phyloP scores from a whole-genome alignment of 345 rosid genomes.

The Theobroma cacao region DNA sequence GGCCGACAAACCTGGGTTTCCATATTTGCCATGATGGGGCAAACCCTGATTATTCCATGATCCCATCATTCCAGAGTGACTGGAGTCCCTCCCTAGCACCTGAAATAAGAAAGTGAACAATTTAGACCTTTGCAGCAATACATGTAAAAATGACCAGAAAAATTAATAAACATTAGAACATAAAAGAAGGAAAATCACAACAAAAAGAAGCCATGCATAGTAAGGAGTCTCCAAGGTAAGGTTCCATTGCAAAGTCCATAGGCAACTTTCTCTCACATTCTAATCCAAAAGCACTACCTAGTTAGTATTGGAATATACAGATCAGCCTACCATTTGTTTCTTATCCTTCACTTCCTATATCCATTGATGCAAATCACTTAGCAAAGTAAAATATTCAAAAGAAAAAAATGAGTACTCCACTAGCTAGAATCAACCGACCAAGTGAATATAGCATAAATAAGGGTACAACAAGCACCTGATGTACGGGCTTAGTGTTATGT shows the following conservation, averaged over 20 bases:
- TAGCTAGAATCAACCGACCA: not conserved
- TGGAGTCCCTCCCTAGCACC: constrained; percentile 24
- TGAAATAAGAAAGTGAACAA: constrained; percentile 11
- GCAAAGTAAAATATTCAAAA: not conserved
- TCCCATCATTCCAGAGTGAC: constrained; percentile 23
- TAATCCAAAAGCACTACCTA: not conserved
- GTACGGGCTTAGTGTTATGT: not conserved
- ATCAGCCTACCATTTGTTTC: not conserved
- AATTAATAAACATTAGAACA: not conserved
- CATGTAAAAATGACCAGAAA: not conserved
- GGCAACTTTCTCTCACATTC: not conserved
- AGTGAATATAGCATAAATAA: not conserved
- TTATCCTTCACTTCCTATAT: not conserved
- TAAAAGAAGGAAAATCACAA: not conserved
- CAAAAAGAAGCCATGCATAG: not conserved
- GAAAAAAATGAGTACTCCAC: constrained; percentile 1
- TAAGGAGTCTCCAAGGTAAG: not conserved
- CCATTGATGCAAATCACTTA: not conserved
- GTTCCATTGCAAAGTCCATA: constrained; percentile 5
- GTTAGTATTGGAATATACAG: not conserved
- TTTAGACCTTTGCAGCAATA: not conserved
- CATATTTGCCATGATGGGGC: constrained; percentile 34
- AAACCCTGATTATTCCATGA: constrained; percentile 38
- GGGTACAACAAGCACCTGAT: not conserved
- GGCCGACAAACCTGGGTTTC: constrained; percentile 37